These are phyloP conservation scores for Mollisiaceae sp. DNA, from an alignment of 2,329 filamentous ascomycete species.

Conservation along the genomic window DNA sequence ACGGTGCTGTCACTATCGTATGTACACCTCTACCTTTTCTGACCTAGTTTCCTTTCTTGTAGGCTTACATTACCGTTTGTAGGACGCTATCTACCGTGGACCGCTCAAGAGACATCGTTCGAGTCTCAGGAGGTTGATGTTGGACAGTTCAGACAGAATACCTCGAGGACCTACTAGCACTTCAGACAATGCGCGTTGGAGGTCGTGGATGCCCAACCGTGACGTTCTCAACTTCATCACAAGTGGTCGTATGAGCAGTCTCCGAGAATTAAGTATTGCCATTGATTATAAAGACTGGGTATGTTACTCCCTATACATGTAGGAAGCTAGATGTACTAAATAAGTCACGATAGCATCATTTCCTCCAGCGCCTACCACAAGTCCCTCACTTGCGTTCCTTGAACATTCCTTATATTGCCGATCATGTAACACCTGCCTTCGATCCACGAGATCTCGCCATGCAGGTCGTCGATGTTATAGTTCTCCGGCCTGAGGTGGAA, in stretches of 20 bases:
- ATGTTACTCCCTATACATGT: constrained; percentile 45
- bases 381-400: constrained; percentile 73
- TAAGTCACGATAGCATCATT: constrained; percentile 64
- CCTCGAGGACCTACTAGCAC: constrained; percentile 44
- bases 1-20: constrained; percentile 63
- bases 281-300: constrained; percentile 82
- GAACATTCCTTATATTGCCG: constrained; percentile 71
- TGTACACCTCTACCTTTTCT: constrained; percentile 13
- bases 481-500: constrained; percentile 75
- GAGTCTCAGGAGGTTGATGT: constrained; percentile 74
- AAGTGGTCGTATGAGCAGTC: constrained; percentile 73
- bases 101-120: constrained; percentile 71
- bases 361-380: constrained; percentile 75
- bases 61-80: constrained; percentile 16
- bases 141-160: constrained; percentile 70
- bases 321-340: constrained; percentile 29
- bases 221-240: constrained; percentile 76
- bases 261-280: constrained; percentile 74
- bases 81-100: constrained; percentile 71
- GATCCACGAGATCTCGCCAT: constrained; percentile 74
- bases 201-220: constrained; percentile 72
- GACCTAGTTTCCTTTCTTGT: neutral
- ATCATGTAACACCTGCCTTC: constrained; percentile 59
- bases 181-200: constrained; percentile 57
- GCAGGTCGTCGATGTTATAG: constrained; percentile 79